Conservation (phyloP, 2,329 filamentous ascomycete species). For the Byssoonygena ceratinophila region DNA sequence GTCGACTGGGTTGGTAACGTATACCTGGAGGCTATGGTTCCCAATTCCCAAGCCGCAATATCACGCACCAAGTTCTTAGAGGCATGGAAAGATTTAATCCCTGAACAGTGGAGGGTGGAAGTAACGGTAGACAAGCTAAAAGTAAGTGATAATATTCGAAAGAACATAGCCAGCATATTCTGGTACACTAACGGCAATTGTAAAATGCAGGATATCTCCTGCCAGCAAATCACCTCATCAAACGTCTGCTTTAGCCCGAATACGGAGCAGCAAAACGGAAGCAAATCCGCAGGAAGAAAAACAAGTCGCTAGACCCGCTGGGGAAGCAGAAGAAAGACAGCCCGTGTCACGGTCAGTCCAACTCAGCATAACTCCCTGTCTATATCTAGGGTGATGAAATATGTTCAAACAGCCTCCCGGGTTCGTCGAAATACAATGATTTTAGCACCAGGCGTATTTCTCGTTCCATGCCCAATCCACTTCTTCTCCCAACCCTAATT, state of each 20-base stretch:
- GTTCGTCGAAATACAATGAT: neutral
- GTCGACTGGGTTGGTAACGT: conserved; percentile 32
- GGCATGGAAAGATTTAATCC: conserved; percentile 35
- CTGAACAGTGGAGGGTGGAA: conserved; percentile 34
- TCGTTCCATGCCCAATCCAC: conserved; percentile 41
- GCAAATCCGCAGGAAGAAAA: neutral
- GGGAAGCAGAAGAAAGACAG: conserved; percentile 1
- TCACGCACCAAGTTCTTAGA: conserved; percentile 28
- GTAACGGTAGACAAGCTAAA: conserved; percentile 27
- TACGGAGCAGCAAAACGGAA: conserved; percentile 17
- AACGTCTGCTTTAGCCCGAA: conserved; percentile 28
- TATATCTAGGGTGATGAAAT: conserved; percentile 5
- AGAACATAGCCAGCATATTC: neutral
- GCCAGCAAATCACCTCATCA: conserved; percentile 28
- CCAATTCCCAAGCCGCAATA: conserved; percentile 24
- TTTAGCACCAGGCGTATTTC: conserved; percentile 42
- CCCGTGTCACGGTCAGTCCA: neutral
- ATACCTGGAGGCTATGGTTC: conserved; percentile 32
- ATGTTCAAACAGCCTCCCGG: conserved; percentile 4
- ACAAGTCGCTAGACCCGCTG: conserved; percentile 5
- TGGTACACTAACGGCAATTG: neutral
- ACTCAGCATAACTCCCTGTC: neutral
- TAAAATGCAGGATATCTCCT: conserved; percentile 23
- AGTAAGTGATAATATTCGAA: conserved; percentile 19
- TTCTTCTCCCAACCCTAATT: conserved; percentile 28